Base-by-base conservation (phyloP, 1,284 basidiomycete species). In the Schizophyllum amplum region DNA sequence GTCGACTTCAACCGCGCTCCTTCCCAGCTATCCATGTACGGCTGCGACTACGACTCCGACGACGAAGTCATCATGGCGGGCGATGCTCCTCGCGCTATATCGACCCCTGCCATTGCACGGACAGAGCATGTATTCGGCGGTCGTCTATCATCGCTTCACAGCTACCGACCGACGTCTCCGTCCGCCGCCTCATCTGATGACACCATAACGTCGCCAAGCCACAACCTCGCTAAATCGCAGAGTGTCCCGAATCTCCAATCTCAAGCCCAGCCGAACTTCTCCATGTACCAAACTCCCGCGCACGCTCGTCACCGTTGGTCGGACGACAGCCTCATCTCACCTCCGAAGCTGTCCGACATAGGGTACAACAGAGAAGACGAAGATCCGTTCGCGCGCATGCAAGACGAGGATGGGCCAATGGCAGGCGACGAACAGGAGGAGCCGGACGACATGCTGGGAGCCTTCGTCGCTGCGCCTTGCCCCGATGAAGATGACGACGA, bases 1-100 rank as follows among this genome's bases (percentile, higher is more conserved):
- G 62, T 75, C n/a, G 71, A 77, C 59, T 77, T 77, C 62, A 72
- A 77, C 51, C 64, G 74, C 20, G 72, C 75, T 47, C 75, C 76
- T n/a, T 75, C 75, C 24, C 72, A 75, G 59, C 67, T 75, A 58
- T 67, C 66, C 42, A 57, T 70, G n/a, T 71, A 66, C 42, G 57
- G 59, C 33, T n/a, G 5, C 60, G 69, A 64, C 55, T 59, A 64
- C 54, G 63, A 63, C n/a, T 61, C 67, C 25, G 65, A 71, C 50
- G 62, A 68, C n/a, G 61, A 64, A 20, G 69, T 69, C 42, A 59
- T 63, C 22, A 67, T 69, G 42, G 65, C 62, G 7, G 63, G 66
- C 54, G 65, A 64, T 9, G 57, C 62, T 22, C 22, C 22, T 5
- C 17, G n/a, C 6, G 47, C 22, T n/a, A 7, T 20, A 5, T 72